Conservation (phyloP, 495 filamentous ascomycete genomes). For the Massariosphaeria phaeospora region DNA sequence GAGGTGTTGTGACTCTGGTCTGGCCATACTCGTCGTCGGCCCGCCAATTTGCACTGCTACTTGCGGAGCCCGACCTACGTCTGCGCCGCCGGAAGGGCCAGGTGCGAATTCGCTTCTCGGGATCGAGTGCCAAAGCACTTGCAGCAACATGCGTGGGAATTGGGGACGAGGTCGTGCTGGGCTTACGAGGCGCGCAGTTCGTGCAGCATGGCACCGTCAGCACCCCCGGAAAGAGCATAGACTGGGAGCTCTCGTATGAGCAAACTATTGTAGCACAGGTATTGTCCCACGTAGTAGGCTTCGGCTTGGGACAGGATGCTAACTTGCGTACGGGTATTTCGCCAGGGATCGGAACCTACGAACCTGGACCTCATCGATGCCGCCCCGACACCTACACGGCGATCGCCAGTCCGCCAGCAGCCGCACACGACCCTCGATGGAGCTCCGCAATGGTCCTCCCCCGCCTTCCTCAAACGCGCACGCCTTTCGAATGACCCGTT, state of each 20-base stretch:
- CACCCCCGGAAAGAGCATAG: constrained; percentile 62
- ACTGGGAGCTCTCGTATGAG: constrained; percentile 68
- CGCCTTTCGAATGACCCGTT: constrained; percentile 58
- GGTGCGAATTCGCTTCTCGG: constrained; percentile 75
- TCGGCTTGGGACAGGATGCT: background rate
- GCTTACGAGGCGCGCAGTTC: constrained; percentile 55
- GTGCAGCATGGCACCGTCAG: constrained; percentile 46
- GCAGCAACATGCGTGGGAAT: constrained; percentile 62
- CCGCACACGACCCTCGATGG: background rate
- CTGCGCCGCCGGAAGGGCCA: constrained; percentile 74
- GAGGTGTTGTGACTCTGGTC: constrained; percentile 71
- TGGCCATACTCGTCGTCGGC: constrained; percentile 87
- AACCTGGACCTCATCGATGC: constrained; percentile 25
- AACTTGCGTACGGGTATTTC: constrained; percentile 9
- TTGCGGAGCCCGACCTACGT: constrained; percentile 83
- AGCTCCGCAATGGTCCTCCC: constrained; percentile 56
- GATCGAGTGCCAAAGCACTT: constrained; percentile 63
- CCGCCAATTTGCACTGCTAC: constrained; percentile 64
- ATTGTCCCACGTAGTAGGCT: background rate
- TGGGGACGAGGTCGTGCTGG: constrained; percentile 67
- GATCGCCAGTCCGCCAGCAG: background rate
- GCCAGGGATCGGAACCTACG: constrained; percentile 12
- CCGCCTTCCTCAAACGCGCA: constrained; percentile 66
- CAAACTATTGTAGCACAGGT: constrained; percentile 59
- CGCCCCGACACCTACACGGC: constrained; percentile 11